A percentile compares a stretch with the other conserved stretches of the same genome.
Evolutionary conservation across 2,329 filamentous ascomycete species (phyloP).

Genomic region (Fusarium hostae): DNA sequence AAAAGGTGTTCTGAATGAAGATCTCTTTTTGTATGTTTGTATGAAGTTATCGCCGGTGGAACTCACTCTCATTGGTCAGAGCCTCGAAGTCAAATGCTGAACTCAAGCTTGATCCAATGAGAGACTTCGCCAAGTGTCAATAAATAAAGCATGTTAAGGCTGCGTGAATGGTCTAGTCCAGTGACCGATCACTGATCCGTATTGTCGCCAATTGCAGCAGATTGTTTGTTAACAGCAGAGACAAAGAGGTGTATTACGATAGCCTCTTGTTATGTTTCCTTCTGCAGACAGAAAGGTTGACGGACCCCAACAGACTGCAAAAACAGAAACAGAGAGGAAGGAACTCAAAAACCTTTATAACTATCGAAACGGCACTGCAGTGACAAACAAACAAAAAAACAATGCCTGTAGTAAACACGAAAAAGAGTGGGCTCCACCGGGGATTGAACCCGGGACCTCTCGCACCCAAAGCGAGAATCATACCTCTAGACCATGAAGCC

Average conservation of each 20-base stretch:
- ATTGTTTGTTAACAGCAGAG: neutral
- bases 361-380: too few relatives aligned
- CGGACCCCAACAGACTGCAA: fast-evolving
- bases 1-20: too few relatives aligned
- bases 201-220: neutral
- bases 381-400: fast-evolving
- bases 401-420: fast-evolving
- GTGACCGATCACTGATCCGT: neutral
- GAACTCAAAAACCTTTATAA: too few relatives aligned
- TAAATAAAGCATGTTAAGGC: fast-evolving
- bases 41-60: fast-evolving
- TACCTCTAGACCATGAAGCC: slow-evolving; percentile 38
- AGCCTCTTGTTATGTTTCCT: fast-evolving
- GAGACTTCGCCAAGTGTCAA: too few relatives aligned
- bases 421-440: slow-evolving; percentile 46
- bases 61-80: neutral
- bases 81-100: fast-evolving
- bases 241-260: fast-evolving
- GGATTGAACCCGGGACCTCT: slow-evolving; percentile 60
- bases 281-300: fast-evolving
- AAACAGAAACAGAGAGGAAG: neutral
- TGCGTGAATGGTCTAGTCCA: neutral
- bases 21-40: fast-evolving
- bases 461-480: slow-evolving; percentile 47
- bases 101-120: fast-evolving